phyloP scores from a whole-genome alignment of 2,329 filamentous ascomycete genomes.

The Rhynchosporium secalis region DNA sequence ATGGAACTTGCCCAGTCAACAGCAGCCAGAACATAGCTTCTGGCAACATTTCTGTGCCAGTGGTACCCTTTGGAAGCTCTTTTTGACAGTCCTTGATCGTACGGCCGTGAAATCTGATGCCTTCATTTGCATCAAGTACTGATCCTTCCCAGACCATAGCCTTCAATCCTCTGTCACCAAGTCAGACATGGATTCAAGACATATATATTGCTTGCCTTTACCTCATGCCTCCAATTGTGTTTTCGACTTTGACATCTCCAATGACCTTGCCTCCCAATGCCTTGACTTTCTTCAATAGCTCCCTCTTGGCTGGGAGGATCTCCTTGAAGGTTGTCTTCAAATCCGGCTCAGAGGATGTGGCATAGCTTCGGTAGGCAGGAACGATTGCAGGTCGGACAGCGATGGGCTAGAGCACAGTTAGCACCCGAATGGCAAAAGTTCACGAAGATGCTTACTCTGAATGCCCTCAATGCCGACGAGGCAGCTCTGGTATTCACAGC shows the following conservation, averaged over 20 bases:
- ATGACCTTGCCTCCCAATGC: slow-evolving; percentile 77
- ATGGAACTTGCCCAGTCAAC: slow-evolving; percentile 88
- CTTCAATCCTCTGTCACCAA: slow-evolving; percentile 69
- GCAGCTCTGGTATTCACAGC: slow-evolving; percentile 63
- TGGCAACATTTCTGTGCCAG: slow-evolving; percentile 94
- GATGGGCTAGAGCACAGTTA: slow-evolving; percentile 32
- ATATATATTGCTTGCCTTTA: slow-evolving; percentile 34
- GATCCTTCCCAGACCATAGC: slow-evolving; percentile 99
- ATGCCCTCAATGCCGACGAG: slow-evolving; percentile 60
- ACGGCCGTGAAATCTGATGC: slow-evolving; percentile 95
- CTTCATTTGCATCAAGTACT: slow-evolving; percentile 93
- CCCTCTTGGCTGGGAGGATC: slow-evolving; percentile 87
- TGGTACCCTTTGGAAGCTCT: slow-evolving; percentile 86
- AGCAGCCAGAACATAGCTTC: slow-evolving; percentile 99
- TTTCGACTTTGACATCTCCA: slow-evolving; percentile 91
- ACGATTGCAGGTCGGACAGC: slow-evolving; percentile 39
- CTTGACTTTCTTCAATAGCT: slow-evolving; percentile 93
- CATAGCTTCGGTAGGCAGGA: slow-evolving; percentile 58
- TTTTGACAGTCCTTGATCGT: slow-evolving; percentile 98
- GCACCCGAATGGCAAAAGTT: slow-evolving; percentile 17
- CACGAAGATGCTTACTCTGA: slow-evolving; percentile 54
- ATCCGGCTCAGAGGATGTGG: slow-evolving; percentile 77
- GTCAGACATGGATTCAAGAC: slow-evolving; percentile 25
- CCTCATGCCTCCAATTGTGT: slow-evolving; percentile 94
- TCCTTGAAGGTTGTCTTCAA: slow-evolving; percentile 84